Evolutionary conservation across 345 rosid genomes (phyloP), one percentile per base, ranked within the genome.

Genomic region (Euclidium syriacum): DNA sequence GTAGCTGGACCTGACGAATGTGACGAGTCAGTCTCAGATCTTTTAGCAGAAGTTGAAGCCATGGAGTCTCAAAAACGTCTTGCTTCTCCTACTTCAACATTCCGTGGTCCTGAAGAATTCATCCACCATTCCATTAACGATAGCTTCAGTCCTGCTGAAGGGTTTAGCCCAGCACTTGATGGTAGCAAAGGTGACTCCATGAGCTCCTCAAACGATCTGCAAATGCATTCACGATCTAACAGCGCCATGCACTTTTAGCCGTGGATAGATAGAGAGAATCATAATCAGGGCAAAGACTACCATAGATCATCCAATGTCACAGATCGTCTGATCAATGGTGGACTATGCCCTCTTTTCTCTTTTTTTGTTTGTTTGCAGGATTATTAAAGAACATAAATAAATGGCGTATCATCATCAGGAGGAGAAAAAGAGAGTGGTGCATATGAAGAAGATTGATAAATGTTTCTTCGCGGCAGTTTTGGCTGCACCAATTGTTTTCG

Each of bases 21-120:
- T 17, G 97, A 90, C 62, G 97, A 94, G 64, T 94, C 97, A 6
- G 97, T 94, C 62, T 94, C 99, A 10, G 99, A 94, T 73, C 88
- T 90, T 41, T 68, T 94, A 73, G 99, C 99, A 10, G 96, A 90
- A 76, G 96, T 90, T 22, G 97, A 94, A 81, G 97, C 99, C 4
- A 90, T 90, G 97, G 97, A 90, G 69, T 82, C 96, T 10, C 86
- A 82, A 25, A 67, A 76, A 64, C 82, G 84, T 17, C 67, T 81
- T 46, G 79, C 88, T 57, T 87, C 97, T 25, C 88, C 95, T 16
- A 84, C 96, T 64, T 71, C 75, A 25, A 47, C 76, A 1, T 64
- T 51, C 27, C 67, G 72, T 27, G 70, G 71, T 34, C 85, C 85
- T 44, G 58, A 47, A 39, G 74, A 70, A 32, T 11, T 52, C 16